Percentiles rank a stretch among this genome's conserved stretches.
phyloP scores from a whole-genome alignment of 331 rosid species.

The Arachis monticola region DNA sequence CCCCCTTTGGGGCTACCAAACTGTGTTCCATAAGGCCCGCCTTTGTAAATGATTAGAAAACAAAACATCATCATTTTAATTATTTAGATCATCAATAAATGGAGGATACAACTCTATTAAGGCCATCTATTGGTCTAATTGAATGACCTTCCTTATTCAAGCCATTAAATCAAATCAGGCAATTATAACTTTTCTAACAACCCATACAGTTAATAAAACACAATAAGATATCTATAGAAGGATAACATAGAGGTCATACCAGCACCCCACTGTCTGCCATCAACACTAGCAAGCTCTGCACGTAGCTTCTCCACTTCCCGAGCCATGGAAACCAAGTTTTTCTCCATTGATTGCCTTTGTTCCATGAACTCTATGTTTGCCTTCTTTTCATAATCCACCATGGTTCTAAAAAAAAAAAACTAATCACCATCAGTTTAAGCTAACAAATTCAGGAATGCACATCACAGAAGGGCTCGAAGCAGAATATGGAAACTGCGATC shows the following conservation, averaged over 20 bases:
- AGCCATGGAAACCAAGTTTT: conserved; percentile 86
- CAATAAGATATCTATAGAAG: conserved; percentile 2
- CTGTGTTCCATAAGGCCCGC: conserved; percentile 70
- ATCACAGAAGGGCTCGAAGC: background rate
- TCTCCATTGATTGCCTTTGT: conserved; percentile 92
- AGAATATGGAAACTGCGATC: conserved; percentile 23
- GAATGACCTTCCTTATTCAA: conserved; percentile 24
- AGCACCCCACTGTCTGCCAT: conserved; percentile 78
- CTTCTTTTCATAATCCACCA: conserved; percentile 81
- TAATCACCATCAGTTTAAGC: conserved; percentile 6
- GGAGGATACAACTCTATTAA: background rate
- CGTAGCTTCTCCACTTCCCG: conserved; percentile 90
- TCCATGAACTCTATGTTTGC: conserved; percentile 83
- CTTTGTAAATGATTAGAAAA: conserved; percentile 46
- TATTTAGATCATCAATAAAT: conserved; percentile 11
- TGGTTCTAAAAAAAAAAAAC: conserved; percentile 51
- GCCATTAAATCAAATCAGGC: conserved; percentile 25
- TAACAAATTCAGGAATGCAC: background rate
- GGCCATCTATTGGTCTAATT: conserved; percentile 8
- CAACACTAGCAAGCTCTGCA: conserved; percentile 70
- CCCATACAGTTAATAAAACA: conserved; percentile 9
- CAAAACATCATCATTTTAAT: conserved; percentile 24
- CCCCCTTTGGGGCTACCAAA: conserved; percentile 61
- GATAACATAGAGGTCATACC: conserved; percentile 54
- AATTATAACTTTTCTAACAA: conserved; percentile 6